These are phyloP conservation scores for Saxispiralis lemnorum DNA, from an alignment of 495 filamentous ascomycete genomes.

Conservation along the genomic window DNA sequence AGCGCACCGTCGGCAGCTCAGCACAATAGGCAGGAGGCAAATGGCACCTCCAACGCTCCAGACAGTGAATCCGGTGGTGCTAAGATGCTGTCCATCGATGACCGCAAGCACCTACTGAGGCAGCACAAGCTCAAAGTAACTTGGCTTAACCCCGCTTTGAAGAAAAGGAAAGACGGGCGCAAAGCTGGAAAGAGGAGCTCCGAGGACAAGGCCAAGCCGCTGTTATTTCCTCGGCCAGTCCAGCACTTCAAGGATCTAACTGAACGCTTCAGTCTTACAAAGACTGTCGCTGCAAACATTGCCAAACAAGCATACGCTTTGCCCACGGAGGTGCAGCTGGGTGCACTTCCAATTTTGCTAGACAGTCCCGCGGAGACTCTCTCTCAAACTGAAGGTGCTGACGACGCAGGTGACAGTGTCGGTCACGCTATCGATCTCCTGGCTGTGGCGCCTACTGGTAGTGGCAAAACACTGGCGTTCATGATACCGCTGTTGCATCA, in stretches of 20 bases:
- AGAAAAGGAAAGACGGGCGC: constrained; percentile 32
- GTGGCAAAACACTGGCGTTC: constrained; percentile 92
- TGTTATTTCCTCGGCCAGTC: constrained; percentile 59
- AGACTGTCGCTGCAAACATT: constrained; percentile 61
- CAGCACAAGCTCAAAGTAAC: constrained; percentile 76
- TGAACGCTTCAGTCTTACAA: constrained; percentile 48
- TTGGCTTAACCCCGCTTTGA: constrained; percentile 27
- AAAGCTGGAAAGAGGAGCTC: constrained; percentile 14
- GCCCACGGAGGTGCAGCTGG: constrained; percentile 89
- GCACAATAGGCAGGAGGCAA: too few relatives aligned
- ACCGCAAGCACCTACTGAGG: constrained; percentile 56
- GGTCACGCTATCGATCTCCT: constrained; percentile 45
- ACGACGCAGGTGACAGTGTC: constrained; percentile 7
- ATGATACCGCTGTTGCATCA: constrained; percentile 64
- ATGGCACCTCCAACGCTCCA: too few relatives aligned
- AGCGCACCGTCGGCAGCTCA: too few relatives aligned
- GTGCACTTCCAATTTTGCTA: constrained; percentile 60
- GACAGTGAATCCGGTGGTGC: too few relatives aligned
- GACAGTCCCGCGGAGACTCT: constrained; percentile 8
- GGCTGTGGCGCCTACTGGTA: constrained; percentile 82
- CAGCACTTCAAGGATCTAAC: constrained; percentile 57
- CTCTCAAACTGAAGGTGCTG: not conserved
- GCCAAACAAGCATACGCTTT: constrained; percentile 60
- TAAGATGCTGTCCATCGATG: constrained; percentile 34
- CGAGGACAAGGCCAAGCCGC: constrained; percentile 30